Evolutionary conservation across 768 basidiomycete species (phyloP).

Genomic region (Amanita pseudoporphyria): DNA sequence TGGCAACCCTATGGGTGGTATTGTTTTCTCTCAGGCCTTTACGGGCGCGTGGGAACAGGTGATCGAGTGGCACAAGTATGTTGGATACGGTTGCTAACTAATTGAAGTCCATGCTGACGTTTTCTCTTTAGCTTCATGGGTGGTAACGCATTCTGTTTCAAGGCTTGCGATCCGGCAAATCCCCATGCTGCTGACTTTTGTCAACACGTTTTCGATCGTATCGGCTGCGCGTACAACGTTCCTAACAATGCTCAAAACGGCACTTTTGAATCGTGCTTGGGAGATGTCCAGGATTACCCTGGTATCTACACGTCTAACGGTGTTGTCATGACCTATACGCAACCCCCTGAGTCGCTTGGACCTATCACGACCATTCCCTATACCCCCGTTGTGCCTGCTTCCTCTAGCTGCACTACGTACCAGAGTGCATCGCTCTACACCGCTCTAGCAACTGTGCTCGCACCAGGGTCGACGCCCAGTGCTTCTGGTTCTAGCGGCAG

Average conservation of each 20-base stretch:
- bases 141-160: conserved; percentile 53
- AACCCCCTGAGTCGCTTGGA: conserved; percentile 35
- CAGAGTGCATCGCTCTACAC: conserved; percentile 20
- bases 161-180: conserved; percentile 54
- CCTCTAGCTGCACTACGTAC: conserved; percentile 25
- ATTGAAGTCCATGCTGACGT: background rate
- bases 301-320: conserved; percentile 39
- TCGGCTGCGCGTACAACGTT: conserved; percentile 67
- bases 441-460: conserved; percentile 14
- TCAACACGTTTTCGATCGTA: conserved; percentile 66
- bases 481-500: conserved; percentile 1
- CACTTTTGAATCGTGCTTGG: conserved; percentile 55
- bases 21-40: conserved; percentile 55
- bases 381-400: conserved; percentile 27
- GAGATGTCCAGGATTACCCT: conserved; percentile 53
- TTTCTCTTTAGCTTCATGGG: conserved; percentile 57
- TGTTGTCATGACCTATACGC: conserved; percentile 28
- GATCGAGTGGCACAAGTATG: conserved; percentile 60
- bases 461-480: no score
- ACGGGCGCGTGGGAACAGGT: conserved; percentile 43
- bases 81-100: background rate
- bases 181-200: conserved; percentile 46
- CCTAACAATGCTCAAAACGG: conserved; percentile 52
- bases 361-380: conserved; percentile 33
- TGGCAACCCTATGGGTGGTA: conserved; percentile 74